Conservation (phyloP, 2,329 filamentous ascomycete species). For the Xylaria sp. region DNA sequence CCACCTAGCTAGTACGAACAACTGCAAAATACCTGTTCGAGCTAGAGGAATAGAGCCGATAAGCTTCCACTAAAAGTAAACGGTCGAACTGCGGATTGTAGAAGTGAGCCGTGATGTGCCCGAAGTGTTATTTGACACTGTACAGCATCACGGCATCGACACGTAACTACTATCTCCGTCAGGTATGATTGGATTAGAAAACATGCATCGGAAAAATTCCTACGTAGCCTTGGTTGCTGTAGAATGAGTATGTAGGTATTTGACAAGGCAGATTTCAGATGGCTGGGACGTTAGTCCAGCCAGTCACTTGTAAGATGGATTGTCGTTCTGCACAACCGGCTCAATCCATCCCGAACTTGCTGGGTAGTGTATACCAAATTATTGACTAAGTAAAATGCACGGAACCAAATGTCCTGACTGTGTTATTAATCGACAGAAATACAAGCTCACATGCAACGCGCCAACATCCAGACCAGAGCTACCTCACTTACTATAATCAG, state of each 20-base stretch:
- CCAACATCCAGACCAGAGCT: background rate
- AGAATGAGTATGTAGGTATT: background rate
- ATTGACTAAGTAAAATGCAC: background rate
- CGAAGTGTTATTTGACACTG: background rate
- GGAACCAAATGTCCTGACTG: background rate
- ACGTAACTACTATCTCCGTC: background rate
- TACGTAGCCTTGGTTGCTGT: background rate
- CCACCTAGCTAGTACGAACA: conserved; percentile 6
- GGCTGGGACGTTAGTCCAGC: background rate
- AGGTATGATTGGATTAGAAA: background rate
- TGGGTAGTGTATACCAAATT: background rate
- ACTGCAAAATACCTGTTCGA: background rate
- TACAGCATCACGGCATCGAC: background rate
- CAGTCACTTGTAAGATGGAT: background rate
- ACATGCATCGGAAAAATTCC: background rate
- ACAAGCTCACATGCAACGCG: background rate
- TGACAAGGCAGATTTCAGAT: conserved; percentile 8
- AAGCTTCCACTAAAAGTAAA: conserved; percentile 18
- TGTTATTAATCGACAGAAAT: background rate
- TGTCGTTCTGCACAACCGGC: background rate
- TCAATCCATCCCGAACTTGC: background rate
- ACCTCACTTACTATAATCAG: background rate
- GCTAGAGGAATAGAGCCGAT: conserved; percentile 6
- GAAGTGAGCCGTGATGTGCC: background rate
- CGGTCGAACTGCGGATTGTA: background rate